Base-by-base conservation (phyloP, 2,329 filamentous ascomycete species). In the Pseudogymnoascus destructans region DNA sequence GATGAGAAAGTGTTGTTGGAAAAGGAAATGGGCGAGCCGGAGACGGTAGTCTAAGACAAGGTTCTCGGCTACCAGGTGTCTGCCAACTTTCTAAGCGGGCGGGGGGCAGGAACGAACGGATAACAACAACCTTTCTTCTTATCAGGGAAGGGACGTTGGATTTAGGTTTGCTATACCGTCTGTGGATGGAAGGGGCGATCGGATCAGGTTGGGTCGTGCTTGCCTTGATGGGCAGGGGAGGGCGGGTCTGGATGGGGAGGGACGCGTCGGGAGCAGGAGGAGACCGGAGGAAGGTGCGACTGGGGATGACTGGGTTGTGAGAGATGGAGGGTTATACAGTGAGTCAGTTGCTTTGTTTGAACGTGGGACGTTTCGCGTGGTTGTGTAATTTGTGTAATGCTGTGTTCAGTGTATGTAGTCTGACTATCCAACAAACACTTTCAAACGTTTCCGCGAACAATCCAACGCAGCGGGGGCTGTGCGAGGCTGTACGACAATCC, bases 81-180 rank as follows among this genome's bases (percentile, higher is more conserved):
- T 46, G 40, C 40, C 40, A 46, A 46, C 40, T 46, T 46, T 46
- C 40, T 13, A 25, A 46, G 40, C 40, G 40, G 40, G 40, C n/a
- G n/a, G 25, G 21, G 40, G 40, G 40, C 21, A 46, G 40, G 40
- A 25, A 25, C 36, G 36, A 40, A 9, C 35, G 6, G 9, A 9
- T 10, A 30, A 46, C 19, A 46, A 25, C 38, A 3, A 17, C n/a
- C 10, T 11, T 25, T 3, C 27, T 5, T 25, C 21, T 13, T 46
- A 25, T n/a, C 11, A 13, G 40, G 11, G 40, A 25, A 23, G 40
- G 11, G 40, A 46, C 40, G 40, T 46, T 46, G 21, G 19, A 46
- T 46, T 46, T 46, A 46, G 40, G 40, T 46, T 46, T 23, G 9
- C 40, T 46, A 21, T 23, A 21, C 25, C 40, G 38, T 42, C 10